phyloP scores from a whole-genome alignment of 192 early-diverging fungal genomes.

The Coemansia asiatica region DNA sequence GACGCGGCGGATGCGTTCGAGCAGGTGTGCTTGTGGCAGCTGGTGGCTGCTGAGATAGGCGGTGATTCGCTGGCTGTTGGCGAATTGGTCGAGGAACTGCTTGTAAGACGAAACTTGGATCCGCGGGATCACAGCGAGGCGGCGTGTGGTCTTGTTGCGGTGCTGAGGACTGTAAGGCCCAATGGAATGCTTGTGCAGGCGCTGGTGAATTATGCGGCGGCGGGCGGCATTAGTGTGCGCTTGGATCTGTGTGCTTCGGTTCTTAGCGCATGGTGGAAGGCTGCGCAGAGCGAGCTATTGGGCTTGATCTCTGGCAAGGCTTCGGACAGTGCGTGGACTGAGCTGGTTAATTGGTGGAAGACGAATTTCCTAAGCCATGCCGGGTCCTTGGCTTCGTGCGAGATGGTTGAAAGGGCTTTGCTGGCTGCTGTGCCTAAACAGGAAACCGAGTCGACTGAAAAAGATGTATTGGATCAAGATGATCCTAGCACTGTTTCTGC shows the following conservation, averaged over 20 bases:
- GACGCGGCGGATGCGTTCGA: constrained; percentile 57
- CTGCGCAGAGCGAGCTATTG: constrained; percentile 16
- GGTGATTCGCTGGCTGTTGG: constrained; percentile 20
- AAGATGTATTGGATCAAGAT: no score
- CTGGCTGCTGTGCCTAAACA: no score
- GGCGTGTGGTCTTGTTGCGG: constrained; percentile 45
- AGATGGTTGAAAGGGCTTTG: background rate
- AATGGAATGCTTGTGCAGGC: background rate
- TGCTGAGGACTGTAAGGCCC: constrained; percentile 47
- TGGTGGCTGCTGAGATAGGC: constrained; percentile 47
- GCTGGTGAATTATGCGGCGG: constrained; percentile 1
- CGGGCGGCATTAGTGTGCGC: background rate
- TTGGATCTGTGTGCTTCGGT: constrained; percentile 25
- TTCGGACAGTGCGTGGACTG: background rate
- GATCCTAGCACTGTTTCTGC: no score
- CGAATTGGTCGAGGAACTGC: constrained; percentile 13
- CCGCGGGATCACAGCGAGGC: constrained; percentile 46
- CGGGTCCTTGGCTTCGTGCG: background rate
- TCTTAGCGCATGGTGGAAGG: constrained; percentile 34
- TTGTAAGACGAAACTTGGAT: constrained; percentile 19
- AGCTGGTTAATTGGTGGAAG: background rate
- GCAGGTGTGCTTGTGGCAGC: constrained; percentile 62
- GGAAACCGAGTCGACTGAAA: no score
- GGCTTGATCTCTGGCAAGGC: background rate
- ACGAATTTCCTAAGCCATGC: background rate